Evolutionary conservation across 1,139 yeast genomes (phyloP), one percentile per base, ranked within the genome.

Genomic region (Yamadazyma triangularis): DNA sequence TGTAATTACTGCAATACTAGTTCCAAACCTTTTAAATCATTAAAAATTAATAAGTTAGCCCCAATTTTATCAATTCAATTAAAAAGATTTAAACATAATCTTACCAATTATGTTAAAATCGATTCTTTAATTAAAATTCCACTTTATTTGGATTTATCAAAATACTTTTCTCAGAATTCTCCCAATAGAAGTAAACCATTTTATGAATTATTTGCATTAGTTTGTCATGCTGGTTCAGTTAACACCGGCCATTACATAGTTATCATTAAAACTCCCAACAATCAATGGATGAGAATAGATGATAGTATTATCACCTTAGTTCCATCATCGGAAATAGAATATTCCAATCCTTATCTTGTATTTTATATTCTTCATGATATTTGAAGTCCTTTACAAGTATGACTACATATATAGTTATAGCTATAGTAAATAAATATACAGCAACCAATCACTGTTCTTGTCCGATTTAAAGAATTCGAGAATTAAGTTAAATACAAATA

Each of bases 231-330:
- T 27, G 98, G 98, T 1, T 79, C 91, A 15, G 93, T 89, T 4
- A 86, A 87, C 51, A 91, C 96, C 2, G 98, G 98, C 9, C 98
- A 91, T 57, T 91, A 91, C 53, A 73, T 89, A 12, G 84, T 93
- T 14, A 73, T 81, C 45, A 72, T 85, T 40, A 89, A 88, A 51
- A 76, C 72, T 41, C 66, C 76, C 13, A 72, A 74, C 27, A 88
- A 89, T 12, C 60, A 71, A 48, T 91, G 98, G 98, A 82, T 82
- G 51, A 80, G 77, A 53, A 89, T 88, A 54, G 96, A 91, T 52
- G 98, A 91, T 58, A 79, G 93, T 15, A 77, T 81, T 47, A 84
- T 91, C n/a, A 75, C 89, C 1, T 55, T 76, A 33, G 71, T 87
- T 12, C 53, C 77, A 5, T 77, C 72, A 37, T 71, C 76, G 30